These are phyloP conservation scores for Discostella pseudostelligera DNA, from an alignment of 108 stramenopile species.

Conservation along the genomic window DNA sequence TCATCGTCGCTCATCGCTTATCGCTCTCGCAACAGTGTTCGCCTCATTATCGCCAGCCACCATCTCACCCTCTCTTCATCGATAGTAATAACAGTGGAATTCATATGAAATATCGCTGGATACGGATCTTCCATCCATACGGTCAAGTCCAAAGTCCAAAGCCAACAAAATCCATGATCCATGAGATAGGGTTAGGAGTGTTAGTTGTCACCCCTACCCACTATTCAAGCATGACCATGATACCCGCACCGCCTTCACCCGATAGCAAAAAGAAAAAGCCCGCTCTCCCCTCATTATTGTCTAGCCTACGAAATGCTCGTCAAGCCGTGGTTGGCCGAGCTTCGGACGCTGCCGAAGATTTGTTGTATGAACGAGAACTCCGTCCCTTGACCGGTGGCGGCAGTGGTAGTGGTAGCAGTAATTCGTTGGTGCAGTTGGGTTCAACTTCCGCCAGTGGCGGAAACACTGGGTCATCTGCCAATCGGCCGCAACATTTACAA, in stretches of 20 bases:
- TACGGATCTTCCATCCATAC: too few species aligned
- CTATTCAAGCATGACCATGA: too few species aligned
- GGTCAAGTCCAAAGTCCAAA: too few species aligned
- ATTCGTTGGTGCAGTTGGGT: constrained; percentile 3
- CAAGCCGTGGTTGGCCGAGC: constrained; percentile 26
- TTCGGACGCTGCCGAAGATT: constrained; percentile 15
- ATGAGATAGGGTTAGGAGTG: too few species aligned
- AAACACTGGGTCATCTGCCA: not conserved
- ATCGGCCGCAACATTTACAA: constrained; percentile 10
- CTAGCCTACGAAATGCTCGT: constrained; percentile 35
- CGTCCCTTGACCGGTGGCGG: constrained; percentile 25
- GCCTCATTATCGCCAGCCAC: too few species aligned
- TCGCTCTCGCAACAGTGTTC: too few species aligned
- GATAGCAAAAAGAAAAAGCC: constrained; percentile 35
- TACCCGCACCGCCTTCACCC: constrained; percentile 9
- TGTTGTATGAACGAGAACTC: constrained; percentile 19
- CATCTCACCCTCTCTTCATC: too few species aligned
- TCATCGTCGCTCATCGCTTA: too few species aligned
- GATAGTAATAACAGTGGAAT: too few species aligned
- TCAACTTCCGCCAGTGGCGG: constrained; percentile 12
- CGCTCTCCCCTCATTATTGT: constrained; percentile 41
- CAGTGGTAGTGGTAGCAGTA: not conserved
- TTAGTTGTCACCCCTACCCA: too few species aligned
- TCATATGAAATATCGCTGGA: too few species aligned
- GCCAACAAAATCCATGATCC: too few species aligned